Conservation (phyloP, 2,329 filamentous ascomycete species). For the Colletotrichum graminicola region DNA sequence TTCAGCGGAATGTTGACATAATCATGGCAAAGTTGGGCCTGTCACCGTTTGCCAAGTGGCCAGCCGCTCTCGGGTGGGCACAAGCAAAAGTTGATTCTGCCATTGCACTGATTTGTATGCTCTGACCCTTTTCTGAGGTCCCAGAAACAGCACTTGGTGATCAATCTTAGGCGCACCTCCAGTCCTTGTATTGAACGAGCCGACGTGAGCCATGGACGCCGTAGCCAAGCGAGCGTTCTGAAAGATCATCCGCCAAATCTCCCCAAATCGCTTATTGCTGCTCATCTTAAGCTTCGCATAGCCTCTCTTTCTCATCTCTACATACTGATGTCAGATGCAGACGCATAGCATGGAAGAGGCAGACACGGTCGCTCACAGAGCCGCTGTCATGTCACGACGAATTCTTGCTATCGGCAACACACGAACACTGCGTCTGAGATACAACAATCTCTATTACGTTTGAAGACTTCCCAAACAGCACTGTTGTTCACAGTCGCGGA, state of each 20-base stretch:
- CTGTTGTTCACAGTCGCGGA: slow-evolving; percentile 67
- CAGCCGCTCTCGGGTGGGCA: slow-evolving; percentile 81
- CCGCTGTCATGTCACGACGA: slow-evolving; percentile 46
- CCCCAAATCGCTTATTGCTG: slow-evolving; percentile 74
- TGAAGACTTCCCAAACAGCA: slow-evolving; percentile 70
- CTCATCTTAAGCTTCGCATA: slow-evolving; percentile 60
- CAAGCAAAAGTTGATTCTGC: slow-evolving; percentile 81
- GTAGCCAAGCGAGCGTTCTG: slow-evolving; percentile 82
- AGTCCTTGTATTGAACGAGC: slow-evolving; percentile 75
- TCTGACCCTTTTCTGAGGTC: slow-evolving; percentile 51
- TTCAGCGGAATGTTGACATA: slow-evolving; percentile 72
- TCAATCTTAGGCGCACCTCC: not conserved
- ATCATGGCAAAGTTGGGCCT: slow-evolving; percentile 77
- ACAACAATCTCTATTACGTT: slow-evolving; percentile 73
- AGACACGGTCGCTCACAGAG: slow-evolving; percentile 73
- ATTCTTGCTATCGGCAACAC: slow-evolving; percentile 73
- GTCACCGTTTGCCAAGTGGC: slow-evolving; percentile 68
- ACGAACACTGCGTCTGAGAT: slow-evolving; percentile 66
- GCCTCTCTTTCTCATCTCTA: no score
- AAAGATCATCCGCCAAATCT: slow-evolving; percentile 75
- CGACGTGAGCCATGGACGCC: slow-evolving; percentile 79
- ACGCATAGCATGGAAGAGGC: slow-evolving; percentile 88
- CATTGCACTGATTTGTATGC: slow-evolving; percentile 82
- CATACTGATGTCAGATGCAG: not conserved
- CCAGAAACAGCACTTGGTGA: not conserved